Base-by-base conservation (phyloP, 1,139 yeast genomes). In the Saccharomycopsis phalli region DNA sequence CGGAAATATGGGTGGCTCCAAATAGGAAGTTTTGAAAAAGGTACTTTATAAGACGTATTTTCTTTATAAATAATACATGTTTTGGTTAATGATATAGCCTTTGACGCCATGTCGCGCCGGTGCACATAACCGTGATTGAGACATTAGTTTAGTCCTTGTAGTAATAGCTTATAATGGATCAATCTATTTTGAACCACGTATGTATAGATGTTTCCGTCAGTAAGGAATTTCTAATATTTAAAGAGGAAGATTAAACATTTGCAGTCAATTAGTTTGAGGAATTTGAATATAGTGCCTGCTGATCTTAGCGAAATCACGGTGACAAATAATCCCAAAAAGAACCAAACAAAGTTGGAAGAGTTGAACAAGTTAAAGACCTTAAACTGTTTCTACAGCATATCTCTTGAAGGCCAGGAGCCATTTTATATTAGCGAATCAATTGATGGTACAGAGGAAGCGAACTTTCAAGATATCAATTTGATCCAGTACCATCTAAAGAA, bases 341-440 rank as follows among this genome's bases (percentile, higher is more conserved):
- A 33, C 19, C 31, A 33, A 8, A 6, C 7, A 4, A 17, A 8
- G 10, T 25, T 28, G 3, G 31, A 32, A 16, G 18, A 7, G 4
- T 23, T 37, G 10, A 28, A 31, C 20, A 14, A 26, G 3, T 13
- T n/a, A 10, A 22, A 18, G 11, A 3, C 32, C 8, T 17, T 14
- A 30, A 25, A 23, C 17, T 35, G 36, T 20, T 36, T 36, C 23
- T 34, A 30, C 25, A 13, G 29, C 11, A 14, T 40, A 16, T 31
- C 36, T 19, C 33, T 22, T 5, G 19, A 32, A 11, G 14, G 14
- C 8, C 18, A 4, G 21, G 16, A 32, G 14, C 47, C 47, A 14
- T 44, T 44, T 25, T 41, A 44, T 34, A 37, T 42, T 13, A 44
- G 47, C 28, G 47, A 44, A 21, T 25, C 34, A 13, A 13, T 28